phyloP scores from a whole-genome alignment of 1,284 basidiomycete species.

The Singerocomus rubriflavus region DNA sequence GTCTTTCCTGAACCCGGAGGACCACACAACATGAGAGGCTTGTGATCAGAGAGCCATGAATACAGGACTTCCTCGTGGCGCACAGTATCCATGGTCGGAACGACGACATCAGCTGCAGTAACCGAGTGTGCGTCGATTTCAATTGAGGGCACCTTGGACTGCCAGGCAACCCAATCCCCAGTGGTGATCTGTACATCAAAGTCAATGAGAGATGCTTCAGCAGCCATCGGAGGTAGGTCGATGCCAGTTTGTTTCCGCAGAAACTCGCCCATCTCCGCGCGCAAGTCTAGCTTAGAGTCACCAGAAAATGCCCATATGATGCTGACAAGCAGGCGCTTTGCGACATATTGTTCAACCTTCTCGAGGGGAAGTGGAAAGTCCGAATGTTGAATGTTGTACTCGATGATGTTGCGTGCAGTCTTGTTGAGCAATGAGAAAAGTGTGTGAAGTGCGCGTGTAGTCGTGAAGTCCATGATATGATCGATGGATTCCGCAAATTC shows the following conservation, averaged over 20 bases:
- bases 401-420: constrained; percentile 88
- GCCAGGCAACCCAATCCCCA: constrained; percentile 93
- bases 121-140: constrained; percentile 98
- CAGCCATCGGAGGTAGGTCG: constrained; percentile 76
- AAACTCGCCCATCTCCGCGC: constrained; percentile 90
- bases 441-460: constrained; percentile 88
- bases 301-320: constrained; percentile 99
- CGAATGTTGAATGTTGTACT: constrained; percentile 92
- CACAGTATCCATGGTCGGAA: constrained; percentile 98
- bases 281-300: constrained; percentile 87
- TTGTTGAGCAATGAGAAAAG: constrained; percentile 98
- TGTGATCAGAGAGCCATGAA: constrained; percentile 98
- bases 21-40: constrained; percentile 97
- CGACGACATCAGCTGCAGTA: constrained; percentile 93
- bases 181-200: constrained; percentile 88
- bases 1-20: constrained; percentile 99
- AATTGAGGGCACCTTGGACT: constrained; percentile 87
- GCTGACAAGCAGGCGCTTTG: constrained; percentile 87
- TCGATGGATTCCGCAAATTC: constrained; percentile 79
- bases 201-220: constrained; percentile 89
- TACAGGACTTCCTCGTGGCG: constrained; percentile 99
- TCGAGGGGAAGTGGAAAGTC: constrained; percentile 91
- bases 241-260: constrained; percentile 84
- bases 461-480: constrained; percentile 99
- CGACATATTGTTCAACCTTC: constrained; percentile 86